Conservation (phyloP, 2,329 filamentous ascomycete genomes). For the Pleurostoma richardsiae region DNA sequence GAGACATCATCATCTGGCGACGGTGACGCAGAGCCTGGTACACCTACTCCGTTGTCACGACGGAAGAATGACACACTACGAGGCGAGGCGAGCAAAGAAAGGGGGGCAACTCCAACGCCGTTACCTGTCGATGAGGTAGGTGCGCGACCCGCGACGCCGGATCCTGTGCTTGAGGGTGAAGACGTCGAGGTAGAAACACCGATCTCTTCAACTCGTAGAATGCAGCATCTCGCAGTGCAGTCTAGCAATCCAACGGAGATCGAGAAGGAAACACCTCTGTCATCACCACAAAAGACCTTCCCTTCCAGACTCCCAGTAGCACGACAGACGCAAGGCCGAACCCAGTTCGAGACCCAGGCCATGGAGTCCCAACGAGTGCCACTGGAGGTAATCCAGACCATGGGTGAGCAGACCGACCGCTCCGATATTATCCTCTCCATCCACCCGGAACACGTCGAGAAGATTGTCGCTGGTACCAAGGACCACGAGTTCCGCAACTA, state of each 20-base stretch:
- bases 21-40: slow-evolving; percentile 8
- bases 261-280: slow-evolving; percentile 11
- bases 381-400: slow-evolving; percentile 37
- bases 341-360: slow-evolving; percentile 22
- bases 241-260: slow-evolving; percentile 1
- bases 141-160: slow-evolving; percentile 2
- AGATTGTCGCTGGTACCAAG: slow-evolving; percentile 43
- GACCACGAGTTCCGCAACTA: slow-evolving; percentile 53
- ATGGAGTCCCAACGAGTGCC: slow-evolving; percentile 48
- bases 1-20: slow-evolving; percentile 14
- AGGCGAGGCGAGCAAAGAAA: too few species aligned
- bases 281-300: slow-evolving; percentile 12
- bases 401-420: slow-evolving; percentile 41
- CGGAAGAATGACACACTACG: too few species aligned
- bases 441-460: slow-evolving; percentile 36
- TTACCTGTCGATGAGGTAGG: background rate
- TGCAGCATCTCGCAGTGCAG: background rate
- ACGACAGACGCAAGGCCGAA: slow-evolving; percentile 4
- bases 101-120: slow-evolving; percentile 7
- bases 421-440: slow-evolving; percentile 52
- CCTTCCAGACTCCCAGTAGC: background rate
- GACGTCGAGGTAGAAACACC: slow-evolving; percentile 8
- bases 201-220: slow-evolving; percentile 2
- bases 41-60: slow-evolving; percentile 15
- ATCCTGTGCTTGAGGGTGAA: slow-evolving; percentile 3